phyloP scores from a whole-genome alignment of 2,329 filamentous ascomycete genomes.

The Pseudogymnoascus sp. region DNA sequence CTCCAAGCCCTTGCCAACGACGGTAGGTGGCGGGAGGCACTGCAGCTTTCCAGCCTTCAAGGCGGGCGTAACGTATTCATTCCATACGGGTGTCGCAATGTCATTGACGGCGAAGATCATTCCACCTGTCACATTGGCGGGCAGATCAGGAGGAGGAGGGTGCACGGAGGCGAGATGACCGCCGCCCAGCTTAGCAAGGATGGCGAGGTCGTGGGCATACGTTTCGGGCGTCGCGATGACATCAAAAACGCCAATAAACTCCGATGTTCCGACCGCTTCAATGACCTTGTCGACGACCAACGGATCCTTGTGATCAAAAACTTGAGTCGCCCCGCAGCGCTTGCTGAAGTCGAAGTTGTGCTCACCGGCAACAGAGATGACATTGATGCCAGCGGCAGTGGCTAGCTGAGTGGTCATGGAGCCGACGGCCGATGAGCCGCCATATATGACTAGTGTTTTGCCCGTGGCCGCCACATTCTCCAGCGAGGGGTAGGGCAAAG shows the following conservation, averaged over 20 bases:
- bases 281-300: constrained; percentile 20
- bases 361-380: constrained; percentile 12
- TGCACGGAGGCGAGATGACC: constrained; percentile 32
- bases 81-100: constrained; percentile 22
- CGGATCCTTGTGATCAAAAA: constrained; percentile 23
- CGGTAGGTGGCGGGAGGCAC: constrained; percentile 19
- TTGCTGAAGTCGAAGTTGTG: constrained; percentile 18
- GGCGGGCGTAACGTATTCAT: constrained; percentile 22
- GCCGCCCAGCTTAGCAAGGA: constrained; percentile 25
- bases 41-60: constrained; percentile 19
- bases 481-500: not conserved
- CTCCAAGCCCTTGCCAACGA: constrained; percentile 24
- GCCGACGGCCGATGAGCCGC: constrained; percentile 9
- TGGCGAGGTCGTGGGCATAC: constrained; percentile 19
- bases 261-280: constrained; percentile 10
- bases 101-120: constrained; percentile 29
- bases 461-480: not conserved
- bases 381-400: constrained; percentile 15
- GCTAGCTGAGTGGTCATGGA: constrained; percentile 19
- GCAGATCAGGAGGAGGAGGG: constrained; percentile 25
- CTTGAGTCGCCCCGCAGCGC: constrained; percentile 19
- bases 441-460: constrained; percentile 2
- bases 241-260: constrained; percentile 26
- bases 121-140: constrained; percentile 22
- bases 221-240: constrained; percentile 18